Percentiles rank a stretch among this genome's conserved stretches.
phyloP scores from a whole-genome alignment of 2,329 filamentous ascomycete genomes.

The Fusarium lyarnte region DNA sequence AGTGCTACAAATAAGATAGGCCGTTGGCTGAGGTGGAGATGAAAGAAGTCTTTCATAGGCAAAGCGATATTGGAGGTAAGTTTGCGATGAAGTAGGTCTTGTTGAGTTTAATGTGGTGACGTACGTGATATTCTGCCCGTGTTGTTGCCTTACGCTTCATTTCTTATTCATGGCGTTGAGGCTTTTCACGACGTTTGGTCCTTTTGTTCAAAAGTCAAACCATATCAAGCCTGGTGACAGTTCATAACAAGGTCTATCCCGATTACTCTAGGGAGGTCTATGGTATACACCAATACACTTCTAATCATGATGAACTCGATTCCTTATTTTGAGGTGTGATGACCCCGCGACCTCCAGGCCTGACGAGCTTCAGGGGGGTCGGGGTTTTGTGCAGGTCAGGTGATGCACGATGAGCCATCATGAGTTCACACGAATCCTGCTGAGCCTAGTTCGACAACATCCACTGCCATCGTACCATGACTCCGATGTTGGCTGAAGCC shows the following conservation, averaged over 20 bases:
- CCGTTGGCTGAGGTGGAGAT: slow-evolving; percentile 8
- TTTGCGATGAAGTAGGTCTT: not conserved
- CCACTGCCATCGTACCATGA: not conserved
- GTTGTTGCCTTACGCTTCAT: not conserved
- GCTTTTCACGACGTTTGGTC: not conserved
- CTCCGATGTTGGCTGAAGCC: not conserved
- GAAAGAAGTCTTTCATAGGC: not conserved
- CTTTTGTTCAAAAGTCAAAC: not conserved
- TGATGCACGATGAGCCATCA: slow-evolving; percentile 1
- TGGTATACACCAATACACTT: not conserved
- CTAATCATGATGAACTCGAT: not conserved
- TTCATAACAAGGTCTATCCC: not conserved
- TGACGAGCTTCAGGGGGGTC: not conserved
- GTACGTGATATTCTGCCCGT: slow-evolving; percentile 1
- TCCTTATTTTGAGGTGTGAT: not conserved
- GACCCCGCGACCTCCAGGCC: not conserved
- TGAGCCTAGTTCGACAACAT: not conserved
- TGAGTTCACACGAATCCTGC: slow-evolving; percentile 6
- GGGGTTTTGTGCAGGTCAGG: not conserved
- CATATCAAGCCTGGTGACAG: not conserved
- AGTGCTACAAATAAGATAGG: slow-evolving; percentile 2
- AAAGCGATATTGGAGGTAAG: slow-evolving; percentile 11
- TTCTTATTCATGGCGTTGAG: slow-evolving; percentile 16
- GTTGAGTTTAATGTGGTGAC: not conserved
- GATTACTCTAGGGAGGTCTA: not conserved